Conservation (phyloP, 169 alveolate species). For the Eimeria maxima region DNA sequence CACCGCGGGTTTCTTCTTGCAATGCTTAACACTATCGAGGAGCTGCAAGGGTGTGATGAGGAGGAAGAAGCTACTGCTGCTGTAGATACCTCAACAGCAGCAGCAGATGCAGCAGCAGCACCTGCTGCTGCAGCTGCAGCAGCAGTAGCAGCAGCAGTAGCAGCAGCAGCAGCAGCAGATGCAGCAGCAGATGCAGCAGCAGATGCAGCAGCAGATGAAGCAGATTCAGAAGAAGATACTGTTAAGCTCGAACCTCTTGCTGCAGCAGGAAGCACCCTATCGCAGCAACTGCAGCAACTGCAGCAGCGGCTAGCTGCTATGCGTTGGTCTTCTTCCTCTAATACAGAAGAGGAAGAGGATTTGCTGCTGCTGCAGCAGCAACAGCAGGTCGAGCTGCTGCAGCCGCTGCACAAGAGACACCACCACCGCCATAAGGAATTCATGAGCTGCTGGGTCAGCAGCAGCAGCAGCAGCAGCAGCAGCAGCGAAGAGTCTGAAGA, state of each 20-base stretch:
- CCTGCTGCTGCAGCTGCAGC: too few relatives aligned
- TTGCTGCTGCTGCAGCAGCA: slow-evolving; percentile 29
- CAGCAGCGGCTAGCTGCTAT: slow-evolving; percentile 52
- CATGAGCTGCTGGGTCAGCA: neutral
- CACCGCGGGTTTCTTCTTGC: neutral
- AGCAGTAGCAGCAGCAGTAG: too few relatives aligned
- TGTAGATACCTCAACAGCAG: too few relatives aligned
- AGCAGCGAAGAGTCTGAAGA: neutral
- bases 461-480: slow-evolving; percentile 11
- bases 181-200: too few relatives aligned
- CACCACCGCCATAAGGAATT: neutral
- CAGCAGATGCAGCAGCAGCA: too few relatives aligned
- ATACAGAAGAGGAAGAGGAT: neutral
- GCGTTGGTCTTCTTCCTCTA: neutral
- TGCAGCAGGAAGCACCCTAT: slow-evolving; percentile 1
- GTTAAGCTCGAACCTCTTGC: neutral
- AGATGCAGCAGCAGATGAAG: neutral
- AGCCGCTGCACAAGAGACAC: too few relatives aligned
- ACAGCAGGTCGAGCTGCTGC: slow-evolving; percentile 6
- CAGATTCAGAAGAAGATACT: neutral
- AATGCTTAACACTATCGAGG: slow-evolving; percentile 5
- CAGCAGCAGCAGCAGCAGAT: neutral
- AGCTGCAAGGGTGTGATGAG: neutral
- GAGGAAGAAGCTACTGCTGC: too few relatives aligned
- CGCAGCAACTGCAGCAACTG: slow-evolving; percentile 57